Base-by-base conservation (phyloP, 2,329 filamentous ascomycete species). In the Neoascochyta sp. region DNA sequence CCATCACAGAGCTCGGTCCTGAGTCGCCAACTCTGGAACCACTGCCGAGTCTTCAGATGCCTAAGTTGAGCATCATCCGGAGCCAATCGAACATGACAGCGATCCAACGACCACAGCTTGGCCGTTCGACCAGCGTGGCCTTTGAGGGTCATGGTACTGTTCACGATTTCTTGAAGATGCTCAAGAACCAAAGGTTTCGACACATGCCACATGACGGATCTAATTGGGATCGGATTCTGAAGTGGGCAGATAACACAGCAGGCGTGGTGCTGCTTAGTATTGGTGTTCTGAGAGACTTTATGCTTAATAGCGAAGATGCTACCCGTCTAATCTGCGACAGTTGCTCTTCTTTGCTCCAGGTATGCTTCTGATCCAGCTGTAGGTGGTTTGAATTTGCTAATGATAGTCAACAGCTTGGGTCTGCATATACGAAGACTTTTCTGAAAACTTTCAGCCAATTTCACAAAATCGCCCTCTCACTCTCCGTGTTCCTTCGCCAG, bases 271-370 rank as follows among this genome's bases (percentile, higher is more conserved):
- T 51, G 13, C 39, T 46, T 5, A 65, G 56, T 32, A 41, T 53
- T n/a, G 39, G 53, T 3, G 43, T 54, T 16, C 33, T 63, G 5
- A 40, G 45, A 13, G 35, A 52, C 6, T 66, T 65, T 36, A 47
- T 54, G 24, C 34, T 48, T 10, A 50, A 58, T 19, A 58, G 50
- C 28, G 45, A 57, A 13, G 41, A 49, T 19, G 68, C 66, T 8
- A 62, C 66, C 4, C 50, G 56, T 11, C 50, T 70, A 12, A 64
- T 69, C 15, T 69, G 66, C 58, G 65, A 64, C 18, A 59, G 62
- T 15, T 64, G 54, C 31, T 53, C 61, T 4, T 44, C 63, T 11
- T 50, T 71, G 9, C 44, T 72, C n/a, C 62, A 68, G 57, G 67
- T 68, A 27, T 15, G 41, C 33, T 3, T 7, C 7, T 7, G 12